Conservation (phyloP, 306 rosid genomes). For the Quercus alba region DNA sequence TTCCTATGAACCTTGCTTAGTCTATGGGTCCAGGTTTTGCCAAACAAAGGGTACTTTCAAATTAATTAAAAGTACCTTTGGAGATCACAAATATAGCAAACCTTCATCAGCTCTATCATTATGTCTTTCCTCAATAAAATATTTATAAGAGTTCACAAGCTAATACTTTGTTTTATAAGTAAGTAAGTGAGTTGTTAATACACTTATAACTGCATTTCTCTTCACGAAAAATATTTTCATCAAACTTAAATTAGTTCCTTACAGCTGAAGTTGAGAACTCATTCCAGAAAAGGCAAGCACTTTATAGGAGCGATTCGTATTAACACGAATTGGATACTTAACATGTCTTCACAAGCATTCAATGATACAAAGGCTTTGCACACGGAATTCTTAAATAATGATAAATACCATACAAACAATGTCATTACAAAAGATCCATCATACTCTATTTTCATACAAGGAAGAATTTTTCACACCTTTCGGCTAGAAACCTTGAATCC, state of each 20-base stretch:
- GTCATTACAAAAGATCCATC: not conserved
- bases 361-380: constrained; percentile 16
- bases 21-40: not conserved
- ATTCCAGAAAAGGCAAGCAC: not conserved
- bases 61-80: too few relatives aligned
- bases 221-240: not conserved
- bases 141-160: not conserved
- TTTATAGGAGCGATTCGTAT: not conserved
- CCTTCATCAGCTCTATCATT: not conserved
- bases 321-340: not conserved
- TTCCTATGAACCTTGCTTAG: constrained; percentile 7
- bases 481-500: constrained; percentile 97
- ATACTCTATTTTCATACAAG: not conserved
- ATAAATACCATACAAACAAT: constrained; percentile 9
- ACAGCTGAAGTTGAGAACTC: not conserved
- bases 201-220: not conserved
- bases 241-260: not conserved
- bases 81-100: not conserved
- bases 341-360: constrained; percentile 8
- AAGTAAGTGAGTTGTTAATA: not conserved
- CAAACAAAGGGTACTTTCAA: too few relatives aligned
- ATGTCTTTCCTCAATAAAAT: not conserved
- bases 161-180: not conserved
- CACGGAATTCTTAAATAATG: constrained; percentile 13
- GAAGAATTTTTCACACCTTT: constrained; percentile 54